Evolutionary conservation across 1,284 basidiomycete species (phyloP), one percentile per base, ranked within the genome.

Genomic region (Sporisorium sorghi): DNA sequence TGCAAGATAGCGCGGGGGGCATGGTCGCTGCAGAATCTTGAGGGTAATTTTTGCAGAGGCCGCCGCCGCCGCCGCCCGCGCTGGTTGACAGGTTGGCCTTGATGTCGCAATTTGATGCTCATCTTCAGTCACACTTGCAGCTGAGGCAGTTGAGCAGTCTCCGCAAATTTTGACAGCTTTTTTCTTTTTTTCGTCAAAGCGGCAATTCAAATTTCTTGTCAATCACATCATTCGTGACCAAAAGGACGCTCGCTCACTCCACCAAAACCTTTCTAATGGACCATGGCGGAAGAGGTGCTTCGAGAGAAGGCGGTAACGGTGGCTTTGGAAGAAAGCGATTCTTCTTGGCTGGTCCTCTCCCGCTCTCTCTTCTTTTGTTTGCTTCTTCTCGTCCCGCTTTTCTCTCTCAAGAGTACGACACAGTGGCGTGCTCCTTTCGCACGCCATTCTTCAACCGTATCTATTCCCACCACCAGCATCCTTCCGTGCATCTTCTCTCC

Each of bases 41-140:
- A 23, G 5, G 24, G 21, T 44, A 42, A n/a, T 21, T 15, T 28
- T 30, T 58, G 59, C 58, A 54, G 30, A 54, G 39, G n/a, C n/a
- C n/a, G n/a, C n/a, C n/a, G n/a, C n/a, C n/a, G n/a, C n/a, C n/a
- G n/a, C n/a, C n/a, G n/a, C 11, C 17, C n/a, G 47, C 47, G 47
- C 32, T 49, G 47, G 48, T n/a, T 70, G 67, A 70, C 67, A 70
- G 57, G 53, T 70, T 8, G 24, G 32, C 32, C 44, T 47, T 56
- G 67, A 70, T 70, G 67, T 70, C 67, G 67, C 67, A 52, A 70
- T 70, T 21, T 26, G 47, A 64, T 53, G 57, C 50, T 5, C 12
- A 19, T 63, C 60, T 70, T 64, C 61, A 53, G 58, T 64, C 67
- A 70, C 37, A 70, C 57, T 39, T 70, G 67, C 67, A 70, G 51